Conservation (phyloP, 495 filamentous ascomycete genomes). For the Podospora australis region DNA sequence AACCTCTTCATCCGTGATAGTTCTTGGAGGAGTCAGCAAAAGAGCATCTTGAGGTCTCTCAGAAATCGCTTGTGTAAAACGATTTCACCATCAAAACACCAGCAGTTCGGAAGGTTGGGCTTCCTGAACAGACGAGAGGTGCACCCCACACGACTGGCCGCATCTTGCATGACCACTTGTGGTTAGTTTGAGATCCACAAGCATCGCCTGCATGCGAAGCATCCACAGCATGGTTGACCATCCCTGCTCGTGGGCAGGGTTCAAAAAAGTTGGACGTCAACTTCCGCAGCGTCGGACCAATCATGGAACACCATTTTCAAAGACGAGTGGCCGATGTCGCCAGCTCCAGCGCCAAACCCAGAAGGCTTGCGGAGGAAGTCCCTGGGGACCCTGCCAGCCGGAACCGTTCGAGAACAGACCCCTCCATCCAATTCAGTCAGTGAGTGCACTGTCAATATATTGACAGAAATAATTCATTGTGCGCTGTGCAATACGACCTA, state of each 20-base stretch:
- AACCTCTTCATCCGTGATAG: background rate
- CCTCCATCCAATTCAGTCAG: too few relatives aligned
- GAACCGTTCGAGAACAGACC: conserved; percentile 11
- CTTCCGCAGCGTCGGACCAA: conserved; percentile 18
- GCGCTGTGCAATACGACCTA: too few relatives aligned
- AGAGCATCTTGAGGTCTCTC: background rate
- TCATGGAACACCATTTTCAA: conserved; percentile 26
- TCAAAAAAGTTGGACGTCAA: conserved; percentile 16
- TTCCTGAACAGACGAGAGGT: conserved; percentile 13
- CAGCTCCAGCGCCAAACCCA: conserved; percentile 4
- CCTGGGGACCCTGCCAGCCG: conserved; percentile 7
- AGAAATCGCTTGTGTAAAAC: conserved; percentile 21
- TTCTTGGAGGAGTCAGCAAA: background rate
- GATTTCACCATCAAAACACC: conserved; percentile 14
- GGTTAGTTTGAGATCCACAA: conserved; percentile 27
- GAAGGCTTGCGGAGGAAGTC: conserved; percentile 4
- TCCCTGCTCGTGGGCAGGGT: conserved; percentile 13
- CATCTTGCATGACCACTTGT: conserved; percentile 19
- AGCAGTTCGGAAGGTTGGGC: background rate
- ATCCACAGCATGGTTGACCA: conserved; percentile 20
- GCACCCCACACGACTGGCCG: conserved; percentile 31
- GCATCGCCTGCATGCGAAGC: conserved; percentile 28
- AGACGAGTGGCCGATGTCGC: conserved; percentile 32
- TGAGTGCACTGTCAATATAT: too few relatives aligned
- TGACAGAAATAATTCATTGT: too few relatives aligned